A percentile compares a stretch with the other conserved stretches of the same genome.
Evolutionary conservation across 1,284 basidiomycete genomes (phyloP).

Genomic region (Boletus semigastroideus): DNA sequence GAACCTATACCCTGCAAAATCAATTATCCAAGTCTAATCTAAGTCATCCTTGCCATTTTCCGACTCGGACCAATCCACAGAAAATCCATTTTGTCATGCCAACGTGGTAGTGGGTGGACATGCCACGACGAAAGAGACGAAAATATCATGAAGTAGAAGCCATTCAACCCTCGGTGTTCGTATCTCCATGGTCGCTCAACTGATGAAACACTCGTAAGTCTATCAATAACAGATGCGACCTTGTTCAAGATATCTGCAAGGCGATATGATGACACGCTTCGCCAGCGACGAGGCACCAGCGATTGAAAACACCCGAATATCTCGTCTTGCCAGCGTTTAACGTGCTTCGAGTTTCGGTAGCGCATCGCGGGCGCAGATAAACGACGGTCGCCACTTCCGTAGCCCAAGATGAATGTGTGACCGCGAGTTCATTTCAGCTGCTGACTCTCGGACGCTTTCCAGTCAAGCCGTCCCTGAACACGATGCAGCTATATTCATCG

Average conservation of each 20-base stretch:
- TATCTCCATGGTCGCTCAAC: neutral
- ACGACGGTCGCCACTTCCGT: conserved; percentile 6
- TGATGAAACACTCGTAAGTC: conserved; percentile 14
- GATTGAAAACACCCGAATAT: neutral
- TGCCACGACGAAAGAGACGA: neutral
- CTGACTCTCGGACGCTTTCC: neutral
- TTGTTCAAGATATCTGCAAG: neutral
- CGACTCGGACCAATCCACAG: neutral
- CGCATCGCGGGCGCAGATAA: conserved; percentile 4
- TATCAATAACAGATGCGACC: conserved; percentile 20
- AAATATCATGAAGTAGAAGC: neutral
- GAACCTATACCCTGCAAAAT: neutral
- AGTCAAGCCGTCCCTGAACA: conserved; percentile 9
- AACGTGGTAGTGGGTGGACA: neutral
- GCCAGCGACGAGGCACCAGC: too few species aligned
- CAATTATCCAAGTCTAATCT: neutral
- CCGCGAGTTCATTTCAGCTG: conserved; percentile 14
- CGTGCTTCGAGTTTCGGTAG: conserved; percentile 3
- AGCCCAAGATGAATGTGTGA: neutral
- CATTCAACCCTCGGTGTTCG: neutral
- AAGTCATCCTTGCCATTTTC: neutral
- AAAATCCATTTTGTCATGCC: conserved; percentile 1
- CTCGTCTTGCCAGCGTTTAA: neutral
- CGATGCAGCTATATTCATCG: neutral
- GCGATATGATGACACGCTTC: neutral